Base-by-base conservation (phyloP, 2,329 filamentous ascomycete genomes). In the Colletotrichum sp. region DNA sequence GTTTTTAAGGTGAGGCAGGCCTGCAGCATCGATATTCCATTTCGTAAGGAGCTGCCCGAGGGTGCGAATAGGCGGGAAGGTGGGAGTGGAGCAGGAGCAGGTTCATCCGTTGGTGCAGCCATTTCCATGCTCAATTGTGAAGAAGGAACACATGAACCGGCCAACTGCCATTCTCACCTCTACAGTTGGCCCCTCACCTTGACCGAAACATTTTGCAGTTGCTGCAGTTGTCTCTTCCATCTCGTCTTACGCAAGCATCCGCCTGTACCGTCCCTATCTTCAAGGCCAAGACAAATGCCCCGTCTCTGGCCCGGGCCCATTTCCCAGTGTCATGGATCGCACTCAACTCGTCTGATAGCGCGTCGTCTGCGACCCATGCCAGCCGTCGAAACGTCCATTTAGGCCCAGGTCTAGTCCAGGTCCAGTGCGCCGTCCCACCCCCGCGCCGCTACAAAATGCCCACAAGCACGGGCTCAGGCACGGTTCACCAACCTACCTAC, bases 401-500 rank as follows among this genome's bases (percentile, higher is more conserved):
- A 71, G 22, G 61, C 36, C 62, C 22, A 25, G 32, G 49, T 52
- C 22, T 49, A 62, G 7, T 59, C 22, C 19, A 27, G 6, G 25
- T 70, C 52, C 52, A 30, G 55, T 49, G 44, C 57, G 22, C 57
- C 27, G 73, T 76, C 70, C 70, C 70, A 76, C 73, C 74, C 74
- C 74, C 70, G 74, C 74, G 62, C 64, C 73, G 29, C 72, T 71
- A 62, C 44, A 55, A 55, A 67, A 29, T 55, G 44, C 27, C 44
- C 39, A 52, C n/a, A 27, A 67, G 44, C 64, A 55, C 27, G 39
- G 44, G 39, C 64, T 32, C 19, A 49, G 25, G 36, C 36, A 70
- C 32, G 39, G 55, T 39, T 57, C 64, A 69, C 65, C 36, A 36
- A 34, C n/a, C 32, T 27, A 68, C 9, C 27, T 44, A 49, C 44